Conservation (phyloP, 2,329 filamentous ascomycete species). For the Phialophora chinensis region DNA sequence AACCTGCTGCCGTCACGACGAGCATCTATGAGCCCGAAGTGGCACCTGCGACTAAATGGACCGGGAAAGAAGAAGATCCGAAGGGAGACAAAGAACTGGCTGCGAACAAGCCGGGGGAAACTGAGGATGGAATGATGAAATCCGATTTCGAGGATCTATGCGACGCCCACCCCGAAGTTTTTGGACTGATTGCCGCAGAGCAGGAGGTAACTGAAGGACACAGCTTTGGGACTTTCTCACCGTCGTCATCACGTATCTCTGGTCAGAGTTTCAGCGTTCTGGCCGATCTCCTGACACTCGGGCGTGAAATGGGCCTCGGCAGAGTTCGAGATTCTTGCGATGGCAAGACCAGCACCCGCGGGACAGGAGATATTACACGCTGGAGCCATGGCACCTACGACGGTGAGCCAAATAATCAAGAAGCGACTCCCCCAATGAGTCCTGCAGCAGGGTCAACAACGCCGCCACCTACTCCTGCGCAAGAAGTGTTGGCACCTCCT, state of each 20-base stretch:
- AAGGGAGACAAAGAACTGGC: too few species aligned
- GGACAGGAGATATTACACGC: background rate
- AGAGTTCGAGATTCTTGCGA: background rate
- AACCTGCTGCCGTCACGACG: too few species aligned
- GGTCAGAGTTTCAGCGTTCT: background rate
- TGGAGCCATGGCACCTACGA: background rate
- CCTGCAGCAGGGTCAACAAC: background rate
- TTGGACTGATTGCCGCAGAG: background rate
- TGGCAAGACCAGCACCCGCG: background rate
- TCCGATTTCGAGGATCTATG: background rate
- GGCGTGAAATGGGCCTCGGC: background rate
- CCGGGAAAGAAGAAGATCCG: too few species aligned
- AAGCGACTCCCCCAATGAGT: background rate
- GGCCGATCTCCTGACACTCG: background rate
- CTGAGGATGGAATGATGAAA: background rate
- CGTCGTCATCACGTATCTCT: background rate
- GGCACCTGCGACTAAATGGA: too few species aligned
- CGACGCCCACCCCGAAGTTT: background rate
- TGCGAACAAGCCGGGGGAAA: too few species aligned
- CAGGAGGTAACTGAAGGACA: background rate
- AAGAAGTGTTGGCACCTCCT: background rate
- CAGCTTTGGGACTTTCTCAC: background rate
- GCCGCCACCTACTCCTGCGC: background rate
- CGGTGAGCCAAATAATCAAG: background rate
- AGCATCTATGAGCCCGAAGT: too few species aligned